Conservation (phyloP, 2,329 filamentous ascomycete species). For the Moelleriella libera region DNA sequence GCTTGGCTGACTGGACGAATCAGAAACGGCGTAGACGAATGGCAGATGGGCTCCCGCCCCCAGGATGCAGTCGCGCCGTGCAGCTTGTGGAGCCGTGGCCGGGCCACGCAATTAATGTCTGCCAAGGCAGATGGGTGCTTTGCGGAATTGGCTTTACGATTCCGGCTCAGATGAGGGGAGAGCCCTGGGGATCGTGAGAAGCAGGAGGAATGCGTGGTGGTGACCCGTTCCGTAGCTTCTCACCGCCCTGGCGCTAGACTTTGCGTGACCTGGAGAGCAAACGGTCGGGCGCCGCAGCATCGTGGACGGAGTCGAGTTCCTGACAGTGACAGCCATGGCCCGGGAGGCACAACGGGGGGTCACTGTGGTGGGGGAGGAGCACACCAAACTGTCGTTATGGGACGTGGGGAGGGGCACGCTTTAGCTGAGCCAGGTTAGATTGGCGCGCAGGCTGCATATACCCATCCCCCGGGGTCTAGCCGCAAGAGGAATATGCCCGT, state of each 20-base stretch:
- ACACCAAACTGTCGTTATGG: background rate
- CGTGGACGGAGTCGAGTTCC: too few species aligned
- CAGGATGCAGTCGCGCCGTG: background rate
- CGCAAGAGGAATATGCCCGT: conserved; percentile 4
- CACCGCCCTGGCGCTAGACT: too few species aligned
- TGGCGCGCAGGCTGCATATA: background rate
- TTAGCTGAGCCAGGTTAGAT: conserved; percentile 1
- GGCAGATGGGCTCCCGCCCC: background rate
- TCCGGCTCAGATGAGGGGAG: too few species aligned
- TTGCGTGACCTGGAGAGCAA: too few species aligned
- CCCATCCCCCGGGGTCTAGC: conserved; percentile 3
- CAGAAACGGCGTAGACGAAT: background rate
- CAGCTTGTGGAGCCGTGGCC: background rate
- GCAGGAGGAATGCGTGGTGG: too few species aligned
- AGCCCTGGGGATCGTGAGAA: too few species aligned
- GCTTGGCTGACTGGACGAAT: background rate
- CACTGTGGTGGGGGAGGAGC: background rate
- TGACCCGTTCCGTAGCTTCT: too few species aligned
- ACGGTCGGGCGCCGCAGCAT: too few species aligned
- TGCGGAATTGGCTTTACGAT: background rate
- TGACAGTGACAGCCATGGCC: background rate
- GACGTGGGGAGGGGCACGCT: too few species aligned
- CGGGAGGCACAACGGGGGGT: background rate
- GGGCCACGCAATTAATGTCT: background rate
- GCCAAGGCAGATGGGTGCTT: background rate